Conservation (phyloP, 1,139 yeast species). For the Blastobotrys petasosporus region DNA sequence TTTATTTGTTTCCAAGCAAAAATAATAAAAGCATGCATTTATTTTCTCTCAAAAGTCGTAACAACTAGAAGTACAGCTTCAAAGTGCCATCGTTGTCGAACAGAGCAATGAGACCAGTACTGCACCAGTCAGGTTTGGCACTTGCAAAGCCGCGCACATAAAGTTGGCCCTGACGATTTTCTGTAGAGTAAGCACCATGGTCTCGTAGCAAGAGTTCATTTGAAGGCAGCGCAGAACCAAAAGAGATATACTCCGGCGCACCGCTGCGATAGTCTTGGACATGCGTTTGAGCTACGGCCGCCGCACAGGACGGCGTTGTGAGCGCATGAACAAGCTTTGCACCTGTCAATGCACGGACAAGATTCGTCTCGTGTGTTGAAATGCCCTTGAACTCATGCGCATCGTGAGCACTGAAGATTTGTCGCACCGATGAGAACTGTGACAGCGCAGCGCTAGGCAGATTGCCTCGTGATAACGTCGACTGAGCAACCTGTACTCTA, state of each 20-base stretch:
- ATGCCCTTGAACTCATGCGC: slow-evolving; percentile 15
- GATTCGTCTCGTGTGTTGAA: slow-evolving; percentile 27
- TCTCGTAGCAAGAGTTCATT: slow-evolving; percentile 27
- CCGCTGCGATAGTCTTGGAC: slow-evolving; percentile 34
- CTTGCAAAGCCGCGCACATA: slow-evolving; percentile 27
- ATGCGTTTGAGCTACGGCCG: slow-evolving; percentile 36
- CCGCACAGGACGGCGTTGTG: slow-evolving; percentile 27
- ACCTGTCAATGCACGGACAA: slow-evolving; percentile 34
- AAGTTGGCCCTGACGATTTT: slow-evolving; percentile 23
- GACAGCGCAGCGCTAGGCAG: slow-evolving; percentile 24
- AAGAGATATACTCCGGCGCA: slow-evolving; percentile 19
- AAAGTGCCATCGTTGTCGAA: slow-evolving; percentile 39
- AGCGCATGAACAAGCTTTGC: slow-evolving; percentile 33
- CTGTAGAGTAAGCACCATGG: slow-evolving; percentile 17
- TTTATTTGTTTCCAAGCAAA: too few relatives aligned
- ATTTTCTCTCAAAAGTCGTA: too few relatives aligned
- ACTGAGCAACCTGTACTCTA: slow-evolving; percentile 21
- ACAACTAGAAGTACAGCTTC: slow-evolving; percentile 12
- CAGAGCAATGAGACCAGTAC: slow-evolving; percentile 25
- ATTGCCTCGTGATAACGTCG: slow-evolving; percentile 26
- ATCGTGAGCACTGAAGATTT: slow-evolving; percentile 26
- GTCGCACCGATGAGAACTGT: slow-evolving; percentile 27
- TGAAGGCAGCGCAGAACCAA: slow-evolving; percentile 35
- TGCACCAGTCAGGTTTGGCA: slow-evolving; percentile 23
- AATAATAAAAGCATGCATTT: too few relatives aligned